phyloP scores from a whole-genome alignment of 139 green algal species.

The Gonium pectorale region DNA sequence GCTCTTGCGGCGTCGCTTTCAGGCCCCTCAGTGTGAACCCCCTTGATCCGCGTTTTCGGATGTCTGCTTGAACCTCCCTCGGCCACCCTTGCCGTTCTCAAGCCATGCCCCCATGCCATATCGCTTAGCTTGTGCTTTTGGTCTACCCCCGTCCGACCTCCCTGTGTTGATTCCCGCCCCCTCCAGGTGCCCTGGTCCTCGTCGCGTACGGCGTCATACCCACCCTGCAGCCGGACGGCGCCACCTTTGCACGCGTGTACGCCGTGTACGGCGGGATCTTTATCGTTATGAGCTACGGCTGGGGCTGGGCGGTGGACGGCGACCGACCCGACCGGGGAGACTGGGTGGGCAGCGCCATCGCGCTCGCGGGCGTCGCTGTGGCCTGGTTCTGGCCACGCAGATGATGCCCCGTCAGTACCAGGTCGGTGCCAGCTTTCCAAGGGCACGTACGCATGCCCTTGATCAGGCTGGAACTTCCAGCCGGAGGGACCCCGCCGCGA shows the following conservation, averaged over 20 bases:
- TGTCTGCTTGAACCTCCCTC: too few relatives aligned
- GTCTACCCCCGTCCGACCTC: background rate
- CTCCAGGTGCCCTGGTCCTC: slow-evolving; percentile 68
- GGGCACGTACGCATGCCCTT: too few relatives aligned
- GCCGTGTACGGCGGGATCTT: slow-evolving; percentile 92
- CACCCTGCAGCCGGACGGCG: slow-evolving; percentile 77
- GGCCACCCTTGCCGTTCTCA: too few relatives aligned
- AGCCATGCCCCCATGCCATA: background rate
- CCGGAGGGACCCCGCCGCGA: too few relatives aligned
- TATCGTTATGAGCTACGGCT: slow-evolving; percentile 86
- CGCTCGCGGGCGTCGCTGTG: slow-evolving; percentile 78
- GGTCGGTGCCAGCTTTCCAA: too few relatives aligned
- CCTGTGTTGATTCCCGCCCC: background rate
- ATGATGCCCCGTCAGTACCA: too few relatives aligned
- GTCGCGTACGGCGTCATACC: slow-evolving; percentile 85
- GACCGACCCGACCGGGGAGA: slow-evolving; percentile 84
- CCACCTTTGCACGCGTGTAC: slow-evolving; percentile 69
- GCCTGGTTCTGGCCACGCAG: slow-evolving; percentile 80
- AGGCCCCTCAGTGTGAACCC: too few relatives aligned
- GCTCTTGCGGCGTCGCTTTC: too few relatives aligned
- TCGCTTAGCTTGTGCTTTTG: background rate
- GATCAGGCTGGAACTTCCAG: too few relatives aligned
- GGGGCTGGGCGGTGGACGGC: slow-evolving; percentile 84
- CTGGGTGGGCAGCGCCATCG: slow-evolving; percentile 76
- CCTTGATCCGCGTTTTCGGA: too few relatives aligned